Percentiles rank a stretch among this genome's conserved stretches.
These are phyloP conservation scores for Radiomyces spectabilis DNA, from an alignment of 192 early-diverging fungal species.

Conservation along the genomic window DNA sequence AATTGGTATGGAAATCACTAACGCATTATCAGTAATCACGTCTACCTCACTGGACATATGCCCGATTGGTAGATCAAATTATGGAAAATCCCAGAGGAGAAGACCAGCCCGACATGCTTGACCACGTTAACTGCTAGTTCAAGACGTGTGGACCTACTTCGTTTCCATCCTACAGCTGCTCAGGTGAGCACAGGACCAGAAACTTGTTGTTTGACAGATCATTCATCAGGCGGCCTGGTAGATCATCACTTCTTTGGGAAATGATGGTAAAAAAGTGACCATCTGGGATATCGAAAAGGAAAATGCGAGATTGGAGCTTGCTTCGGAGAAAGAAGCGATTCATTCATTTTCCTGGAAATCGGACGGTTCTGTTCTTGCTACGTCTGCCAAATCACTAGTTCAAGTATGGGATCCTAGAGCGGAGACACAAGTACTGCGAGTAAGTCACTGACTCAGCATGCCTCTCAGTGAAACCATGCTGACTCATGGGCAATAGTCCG, in stretches of 20 bases:
- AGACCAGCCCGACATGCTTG: conserved; percentile 6
- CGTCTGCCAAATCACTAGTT: conserved; percentile 49
- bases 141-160: conserved; percentile 29
- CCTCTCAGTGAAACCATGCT: not conserved
- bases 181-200: conserved; percentile 20
- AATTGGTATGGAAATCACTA: conserved; percentile 34
- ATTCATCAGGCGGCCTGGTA: conserved; percentile 2
- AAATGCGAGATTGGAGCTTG: conserved; percentile 14
- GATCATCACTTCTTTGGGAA: conserved; percentile 37
- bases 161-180: conserved; percentile 40
- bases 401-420: conserved; percentile 56
- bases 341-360: conserved; percentile 55
- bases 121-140: conserved; percentile 27
- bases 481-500: conserved; percentile 12
- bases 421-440: conserved; percentile 19
- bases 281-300: conserved; percentile 39
- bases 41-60: too few relatives aligned
- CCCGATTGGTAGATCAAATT: conserved; percentile 39
- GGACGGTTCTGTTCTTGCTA: conserved; percentile 44
- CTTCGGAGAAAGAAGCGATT: conserved; percentile 15
- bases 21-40: too few relatives aligned
- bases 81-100: conserved; percentile 27
- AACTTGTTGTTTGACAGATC: not conserved
- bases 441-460: not conserved
- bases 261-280: conserved; percentile 32